Evolutionary conservation across 768 basidiomycete genomes (phyloP), one percentile per base, ranked within the genome.

Genomic region (Ephemerocybe angulata): DNA sequence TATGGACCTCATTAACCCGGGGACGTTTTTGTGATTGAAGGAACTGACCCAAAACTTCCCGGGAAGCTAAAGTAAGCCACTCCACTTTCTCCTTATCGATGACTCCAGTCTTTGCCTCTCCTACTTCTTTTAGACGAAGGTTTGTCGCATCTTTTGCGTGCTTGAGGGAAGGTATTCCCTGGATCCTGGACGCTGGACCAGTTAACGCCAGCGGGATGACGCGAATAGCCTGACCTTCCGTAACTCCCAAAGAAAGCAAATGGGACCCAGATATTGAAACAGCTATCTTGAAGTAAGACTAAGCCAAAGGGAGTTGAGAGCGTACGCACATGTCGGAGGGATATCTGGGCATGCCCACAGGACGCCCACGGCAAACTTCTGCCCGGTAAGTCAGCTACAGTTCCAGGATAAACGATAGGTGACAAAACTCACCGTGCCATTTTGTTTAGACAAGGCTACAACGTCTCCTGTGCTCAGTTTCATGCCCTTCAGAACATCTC

Each of bases 391-490:
- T 35, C 8, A 37, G 22, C 5, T 15, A 24, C 21, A 17, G 19
- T 11, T 24, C 11, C 22, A 15, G 29, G 31, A 48, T 48, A 46
- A 22, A 35, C 30, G 50, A 48, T 37, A 53, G n/a, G n/a, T n/a
- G n/a, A n/a, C n/a, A 22, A 53, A 28, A 52, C 53, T 53, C 48
- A 35, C 43, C 35, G 30, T 69, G 72, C 70, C 69, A 57, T 46
- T 61, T 51, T 35, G 42, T 44, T n/a, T n/a, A n/a, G 61, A 60
- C 65, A 92, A 63, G 58, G 78, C 81, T 50, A 90, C 69, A 29
- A 85, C 71, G 66, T 92, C 90, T 15, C 88, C 88, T 33, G 89
- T 86, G 52, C 74, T 80, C 8, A 87, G 63, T 69, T 82, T 88
- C 29, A 79, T 65, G 24, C 74, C 63, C 66, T 86, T 89, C 50